These are phyloP conservation scores for Rhizoctonia solani DNA, from an alignment of 1,284 basidiomycete genomes.

Conservation along the genomic window DNA sequence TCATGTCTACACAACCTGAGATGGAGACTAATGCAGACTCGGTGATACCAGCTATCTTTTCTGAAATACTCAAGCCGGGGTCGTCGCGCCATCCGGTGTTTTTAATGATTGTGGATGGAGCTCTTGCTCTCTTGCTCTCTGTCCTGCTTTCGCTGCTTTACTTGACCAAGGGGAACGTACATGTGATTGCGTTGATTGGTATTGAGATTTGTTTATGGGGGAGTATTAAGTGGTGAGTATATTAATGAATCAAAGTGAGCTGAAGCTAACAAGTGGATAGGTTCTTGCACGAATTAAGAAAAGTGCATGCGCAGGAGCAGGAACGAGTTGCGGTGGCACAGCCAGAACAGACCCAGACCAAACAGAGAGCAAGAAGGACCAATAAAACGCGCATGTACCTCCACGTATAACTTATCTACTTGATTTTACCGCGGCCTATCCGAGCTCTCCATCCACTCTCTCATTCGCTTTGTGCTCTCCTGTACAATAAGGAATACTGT, in stretches of 20 bases:
- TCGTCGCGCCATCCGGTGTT: slow-evolving; percentile 73
- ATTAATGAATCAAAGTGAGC: neutral
- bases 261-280: slow-evolving; percentile 14
- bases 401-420: slow-evolving; percentile 17
- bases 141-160: slow-evolving; percentile 61
- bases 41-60: slow-evolving; percentile 49
- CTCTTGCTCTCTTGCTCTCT: slow-evolving; percentile 59
- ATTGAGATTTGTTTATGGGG: slow-evolving; percentile 71
- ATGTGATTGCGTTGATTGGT: slow-evolving; percentile 63
- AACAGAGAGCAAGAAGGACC: slow-evolving; percentile 40
- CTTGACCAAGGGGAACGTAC: slow-evolving; percentile 62
- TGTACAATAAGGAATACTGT: slow-evolving; percentile 84
- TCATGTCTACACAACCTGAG: too few species aligned
- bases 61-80: slow-evolving; percentile 66
- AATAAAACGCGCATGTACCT: slow-evolving; percentile 39
- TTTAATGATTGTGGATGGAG: slow-evolving; percentile 63
- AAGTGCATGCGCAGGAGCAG: slow-evolving; percentile 26
- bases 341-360: too few species aligned
- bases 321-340: slow-evolving; percentile 21
- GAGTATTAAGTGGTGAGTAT: slow-evolving; percentile 72
- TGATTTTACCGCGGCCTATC: slow-evolving; percentile 48
- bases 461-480: slow-evolving; percentile 74
- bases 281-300: slow-evolving; percentile 48
- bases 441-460: slow-evolving; percentile 80
- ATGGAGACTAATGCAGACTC: neutral